Evolutionary conservation across 1,284 basidiomycete genomes (phyloP).

Genomic region (Ganoderma sp.): DNA sequence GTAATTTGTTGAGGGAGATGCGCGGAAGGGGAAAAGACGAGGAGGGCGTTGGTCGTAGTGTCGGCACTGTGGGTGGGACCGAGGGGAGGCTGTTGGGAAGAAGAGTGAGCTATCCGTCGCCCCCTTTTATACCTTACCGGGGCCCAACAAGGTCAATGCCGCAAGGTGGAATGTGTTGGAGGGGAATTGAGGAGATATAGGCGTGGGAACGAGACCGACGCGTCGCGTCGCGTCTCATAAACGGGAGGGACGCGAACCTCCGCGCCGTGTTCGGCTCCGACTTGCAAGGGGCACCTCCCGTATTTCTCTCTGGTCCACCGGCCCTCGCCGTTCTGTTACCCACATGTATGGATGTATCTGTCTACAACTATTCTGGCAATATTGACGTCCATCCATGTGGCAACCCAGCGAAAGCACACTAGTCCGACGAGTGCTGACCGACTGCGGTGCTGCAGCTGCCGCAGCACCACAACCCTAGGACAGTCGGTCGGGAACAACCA

Average conservation of each 20-base stretch:
- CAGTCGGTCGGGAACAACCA: too few relatives aligned
- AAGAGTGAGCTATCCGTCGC: background rate
- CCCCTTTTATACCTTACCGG: background rate
- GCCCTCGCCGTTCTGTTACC: too few relatives aligned
- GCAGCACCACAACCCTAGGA: too few relatives aligned
- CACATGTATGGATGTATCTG: too few relatives aligned
- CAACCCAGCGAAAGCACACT: too few relatives aligned
- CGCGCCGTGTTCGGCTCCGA: background rate
- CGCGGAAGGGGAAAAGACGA: background rate
- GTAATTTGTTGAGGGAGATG: background rate
- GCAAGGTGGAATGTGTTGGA: background rate
- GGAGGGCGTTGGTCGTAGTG: background rate
- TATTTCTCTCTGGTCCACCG: background rate
- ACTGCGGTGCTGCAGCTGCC: too few relatives aligned
- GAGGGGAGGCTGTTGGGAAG: background rate
- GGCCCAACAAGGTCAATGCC: background rate
- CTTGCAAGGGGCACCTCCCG: background rate
- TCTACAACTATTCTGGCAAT: too few relatives aligned
- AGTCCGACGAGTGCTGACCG: too few relatives aligned
- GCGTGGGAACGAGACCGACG: background rate
- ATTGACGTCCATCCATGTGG: too few relatives aligned
- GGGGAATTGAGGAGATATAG: background rate
- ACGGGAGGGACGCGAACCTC: background rate
- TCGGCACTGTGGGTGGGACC: background rate
- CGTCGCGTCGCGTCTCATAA: conserved; percentile 2